Conservation (phyloP, 208 protist species). For the Trypanosoma rangeli region DNA sequence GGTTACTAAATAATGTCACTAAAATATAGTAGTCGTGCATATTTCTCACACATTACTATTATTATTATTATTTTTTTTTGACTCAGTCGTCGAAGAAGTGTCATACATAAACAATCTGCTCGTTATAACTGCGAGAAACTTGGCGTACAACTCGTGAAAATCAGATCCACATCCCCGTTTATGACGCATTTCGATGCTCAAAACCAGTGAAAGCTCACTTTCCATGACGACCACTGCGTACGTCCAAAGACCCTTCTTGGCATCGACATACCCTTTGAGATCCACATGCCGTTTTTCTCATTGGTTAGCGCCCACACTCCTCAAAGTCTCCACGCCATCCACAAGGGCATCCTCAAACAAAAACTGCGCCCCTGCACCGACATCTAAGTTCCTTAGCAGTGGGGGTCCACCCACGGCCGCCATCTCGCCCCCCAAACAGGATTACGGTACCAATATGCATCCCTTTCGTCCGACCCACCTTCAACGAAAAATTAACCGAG, state of each 20-base stretch:
- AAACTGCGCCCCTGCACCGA: too few relatives aligned
- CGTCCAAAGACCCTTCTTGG: not conserved
- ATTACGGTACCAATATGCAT: too few relatives aligned
- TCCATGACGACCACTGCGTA: not conserved
- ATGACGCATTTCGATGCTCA: not conserved
- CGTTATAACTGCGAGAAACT: not conserved
- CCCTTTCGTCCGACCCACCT: too few relatives aligned
- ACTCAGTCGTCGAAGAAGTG: not conserved
- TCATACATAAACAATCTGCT: not conserved
- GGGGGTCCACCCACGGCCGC: too few relatives aligned
- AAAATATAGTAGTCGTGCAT: too few relatives aligned
- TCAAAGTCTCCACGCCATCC: too few relatives aligned
- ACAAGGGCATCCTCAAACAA: too few relatives aligned
- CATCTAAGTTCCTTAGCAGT: too few relatives aligned
- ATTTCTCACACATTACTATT: too few relatives aligned
- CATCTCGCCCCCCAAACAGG: too few relatives aligned
- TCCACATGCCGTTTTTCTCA: not conserved
- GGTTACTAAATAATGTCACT: too few relatives aligned
- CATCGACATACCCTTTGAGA: not conserved
- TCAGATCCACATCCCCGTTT: not conserved
- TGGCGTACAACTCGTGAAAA: not conserved
- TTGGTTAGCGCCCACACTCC: not conserved
- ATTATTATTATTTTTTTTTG: not conserved
- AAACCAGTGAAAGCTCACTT: not conserved
- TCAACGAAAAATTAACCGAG: too few relatives aligned